A percentile compares a stretch with the other conserved stretches of the same genome.
Evolutionary conservation across 2,329 filamentous ascomycete species (phyloP).

Genomic region (Fusarium sp.): DNA sequence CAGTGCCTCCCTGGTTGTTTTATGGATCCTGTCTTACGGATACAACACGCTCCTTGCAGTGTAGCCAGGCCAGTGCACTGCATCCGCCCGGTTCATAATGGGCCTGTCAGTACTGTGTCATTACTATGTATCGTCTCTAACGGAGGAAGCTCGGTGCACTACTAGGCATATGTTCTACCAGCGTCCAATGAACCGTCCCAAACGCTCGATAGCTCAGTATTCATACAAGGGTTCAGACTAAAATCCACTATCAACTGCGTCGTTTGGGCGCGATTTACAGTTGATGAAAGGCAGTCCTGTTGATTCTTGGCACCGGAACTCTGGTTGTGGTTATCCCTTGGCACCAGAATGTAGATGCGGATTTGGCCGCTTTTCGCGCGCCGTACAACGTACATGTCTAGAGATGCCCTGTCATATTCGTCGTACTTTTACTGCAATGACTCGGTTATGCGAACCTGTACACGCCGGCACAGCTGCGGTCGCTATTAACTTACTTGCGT

Average conservation of each 20-base stretch:
- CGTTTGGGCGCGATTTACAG: conserved; percentile 16
- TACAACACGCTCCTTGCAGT: background rate
- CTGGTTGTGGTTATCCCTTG: conserved; percentile 7
- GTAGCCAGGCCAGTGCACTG: background rate
- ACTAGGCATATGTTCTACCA: background rate
- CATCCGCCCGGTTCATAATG: conserved; percentile 6
- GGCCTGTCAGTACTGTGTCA: conserved; percentile 4
- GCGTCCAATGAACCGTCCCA: conserved; percentile 39
- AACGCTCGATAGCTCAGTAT: conserved; percentile 25
- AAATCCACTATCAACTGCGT: conserved; percentile 37
- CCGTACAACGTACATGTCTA: conserved; percentile 5
- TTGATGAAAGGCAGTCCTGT: conserved; percentile 22
- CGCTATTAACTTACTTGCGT: background rate
- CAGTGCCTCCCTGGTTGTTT: conserved; percentile 1
- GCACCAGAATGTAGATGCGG: conserved; percentile 18
- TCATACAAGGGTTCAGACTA: conserved; percentile 22
- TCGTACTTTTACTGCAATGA: background rate
- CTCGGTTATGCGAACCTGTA: background rate
- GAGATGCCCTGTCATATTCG: background rate
- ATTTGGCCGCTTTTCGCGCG: conserved; percentile 23
- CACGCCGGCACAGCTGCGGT: background rate
- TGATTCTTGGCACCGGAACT: conserved; percentile 19
- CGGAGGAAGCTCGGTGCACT: conserved; percentile 13
- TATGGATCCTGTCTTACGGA: background rate
- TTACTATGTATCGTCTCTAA: background rate